Evolutionary conservation across 2,329 filamentous ascomycete species (phyloP).

Genomic region (Cadophora luteo-olivacea): DNA sequence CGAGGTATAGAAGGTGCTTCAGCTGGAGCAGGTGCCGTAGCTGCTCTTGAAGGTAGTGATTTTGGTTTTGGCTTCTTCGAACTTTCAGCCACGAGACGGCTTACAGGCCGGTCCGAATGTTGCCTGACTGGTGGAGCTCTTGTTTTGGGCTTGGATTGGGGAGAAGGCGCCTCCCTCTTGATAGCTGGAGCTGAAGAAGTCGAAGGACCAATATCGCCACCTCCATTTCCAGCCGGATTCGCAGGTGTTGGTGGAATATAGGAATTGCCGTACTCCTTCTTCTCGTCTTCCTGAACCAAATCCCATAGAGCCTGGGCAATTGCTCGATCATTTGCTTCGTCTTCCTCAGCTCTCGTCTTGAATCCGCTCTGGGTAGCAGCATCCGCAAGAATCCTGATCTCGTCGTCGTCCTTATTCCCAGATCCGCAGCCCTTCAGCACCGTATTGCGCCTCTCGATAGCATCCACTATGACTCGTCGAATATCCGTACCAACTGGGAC

Average conservation of each 20-base stretch:
- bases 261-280: slow-evolving; percentile 40
- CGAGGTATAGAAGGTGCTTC: slow-evolving; percentile 1
- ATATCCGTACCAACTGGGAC: slow-evolving; percentile 69
- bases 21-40: slow-evolving; percentile 23
- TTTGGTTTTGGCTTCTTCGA: slow-evolving; percentile 34
- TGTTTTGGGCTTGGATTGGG: slow-evolving; percentile 13
- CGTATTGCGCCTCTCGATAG: slow-evolving; percentile 71
- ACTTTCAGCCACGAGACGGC: slow-evolving; percentile 39
- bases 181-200: slow-evolving; percentile 18
- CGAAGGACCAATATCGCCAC: slow-evolving; percentile 33
- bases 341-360: slow-evolving; percentile 83
- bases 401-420: slow-evolving; percentile 68
- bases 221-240: slow-evolving; percentile 44
- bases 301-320: slow-evolving; percentile 88
- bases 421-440: slow-evolving; percentile 74
- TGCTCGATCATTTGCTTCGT: slow-evolving; percentile 85
- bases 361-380: slow-evolving; percentile 75
- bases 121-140: slow-evolving; percentile 32
- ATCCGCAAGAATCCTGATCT: slow-evolving; percentile 69
- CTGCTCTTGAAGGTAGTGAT: slow-evolving; percentile 25
- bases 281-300: slow-evolving; percentile 77
- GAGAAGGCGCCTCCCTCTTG: slow-evolving; percentile 26
- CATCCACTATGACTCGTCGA: slow-evolving; percentile 73
- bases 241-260: slow-evolving; percentile 41
- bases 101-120: slow-evolving; percentile 35